phyloP scores from a whole-genome alignment of 352 stramenopile genomes.

The Pythium aquatile region DNA sequence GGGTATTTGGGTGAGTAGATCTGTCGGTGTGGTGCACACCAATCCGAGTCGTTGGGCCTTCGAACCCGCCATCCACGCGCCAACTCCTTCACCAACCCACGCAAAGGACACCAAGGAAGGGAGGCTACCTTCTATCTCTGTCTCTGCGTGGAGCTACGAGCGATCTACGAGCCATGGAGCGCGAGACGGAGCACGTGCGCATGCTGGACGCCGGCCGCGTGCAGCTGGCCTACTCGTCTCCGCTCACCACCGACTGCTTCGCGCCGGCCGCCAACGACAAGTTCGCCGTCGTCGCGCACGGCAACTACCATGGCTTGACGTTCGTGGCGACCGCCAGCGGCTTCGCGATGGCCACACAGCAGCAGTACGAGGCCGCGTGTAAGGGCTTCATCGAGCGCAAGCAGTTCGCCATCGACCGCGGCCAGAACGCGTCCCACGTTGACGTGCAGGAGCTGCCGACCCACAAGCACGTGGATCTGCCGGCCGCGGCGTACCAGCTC shows the following conservation, averaged over 20 bases:
- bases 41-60: background rate
- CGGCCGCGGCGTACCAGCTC: too few relatives aligned
- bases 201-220: conserved; percentile 68
- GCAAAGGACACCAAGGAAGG: background rate
- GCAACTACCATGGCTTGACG: too few relatives aligned
- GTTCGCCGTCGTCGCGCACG: too few relatives aligned
- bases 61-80: background rate
- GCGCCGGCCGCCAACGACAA: conserved; percentile 36
- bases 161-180: conserved; percentile 10
- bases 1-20: background rate
- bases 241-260: conserved; percentile 31
- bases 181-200: conserved; percentile 72
- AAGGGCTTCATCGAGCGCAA: too few relatives aligned
- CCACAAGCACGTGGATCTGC: too few relatives aligned
- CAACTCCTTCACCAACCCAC: background rate
- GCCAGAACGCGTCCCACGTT: too few relatives aligned
- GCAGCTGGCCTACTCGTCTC: conserved; percentile 37
- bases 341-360: too few relatives aligned
- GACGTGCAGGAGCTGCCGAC: too few relatives aligned
- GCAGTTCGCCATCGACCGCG: too few relatives aligned
- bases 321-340: too few relatives aligned
- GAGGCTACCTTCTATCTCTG: background rate
- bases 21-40: background rate
- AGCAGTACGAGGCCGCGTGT: too few relatives aligned
- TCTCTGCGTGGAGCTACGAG: background rate